Conservation (phyloP, 345 rosid species). For the Heritiera littoralis region DNA sequence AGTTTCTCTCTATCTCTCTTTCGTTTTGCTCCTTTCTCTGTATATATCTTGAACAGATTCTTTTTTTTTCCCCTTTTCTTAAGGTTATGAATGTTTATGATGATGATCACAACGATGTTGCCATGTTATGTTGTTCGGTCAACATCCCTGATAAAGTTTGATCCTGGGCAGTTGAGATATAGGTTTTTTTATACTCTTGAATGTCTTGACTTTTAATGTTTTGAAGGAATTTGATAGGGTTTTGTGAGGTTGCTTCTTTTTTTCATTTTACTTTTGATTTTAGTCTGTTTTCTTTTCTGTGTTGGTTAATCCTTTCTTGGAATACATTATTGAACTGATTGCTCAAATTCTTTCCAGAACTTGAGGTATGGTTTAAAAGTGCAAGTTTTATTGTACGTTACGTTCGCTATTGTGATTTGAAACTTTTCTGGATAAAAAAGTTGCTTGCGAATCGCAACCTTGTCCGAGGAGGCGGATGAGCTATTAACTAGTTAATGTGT, state of each 20-base stretch:
- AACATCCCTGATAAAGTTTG: not conserved
- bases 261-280: not conserved
- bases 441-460: constrained; percentile 8
- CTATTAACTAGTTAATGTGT: not conserved
- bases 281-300: not conserved
- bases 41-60: not conserved
- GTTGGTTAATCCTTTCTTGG: not conserved
- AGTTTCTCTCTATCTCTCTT: constrained; percentile 6
- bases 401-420: not conserved
- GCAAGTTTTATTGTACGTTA: not conserved
- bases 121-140: constrained; percentile 9
- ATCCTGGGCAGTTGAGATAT: not conserved
- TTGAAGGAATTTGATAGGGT: not conserved
- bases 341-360: constrained; percentile 4
- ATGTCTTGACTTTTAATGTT: not conserved
- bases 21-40: not conserved
- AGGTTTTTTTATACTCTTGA: not conserved
- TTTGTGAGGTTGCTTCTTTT: not conserved
- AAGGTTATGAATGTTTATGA: not conserved
- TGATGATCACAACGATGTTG: not conserved
- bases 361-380: not conserved
- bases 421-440: not conserved
- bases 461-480: not conserved
- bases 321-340: constrained; percentile 7
- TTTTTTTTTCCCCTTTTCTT: not conserved